phyloP scores from a whole-genome alignment of 2,329 filamentous ascomycete species.

The Ophiocordyceps robertsii region DNA sequence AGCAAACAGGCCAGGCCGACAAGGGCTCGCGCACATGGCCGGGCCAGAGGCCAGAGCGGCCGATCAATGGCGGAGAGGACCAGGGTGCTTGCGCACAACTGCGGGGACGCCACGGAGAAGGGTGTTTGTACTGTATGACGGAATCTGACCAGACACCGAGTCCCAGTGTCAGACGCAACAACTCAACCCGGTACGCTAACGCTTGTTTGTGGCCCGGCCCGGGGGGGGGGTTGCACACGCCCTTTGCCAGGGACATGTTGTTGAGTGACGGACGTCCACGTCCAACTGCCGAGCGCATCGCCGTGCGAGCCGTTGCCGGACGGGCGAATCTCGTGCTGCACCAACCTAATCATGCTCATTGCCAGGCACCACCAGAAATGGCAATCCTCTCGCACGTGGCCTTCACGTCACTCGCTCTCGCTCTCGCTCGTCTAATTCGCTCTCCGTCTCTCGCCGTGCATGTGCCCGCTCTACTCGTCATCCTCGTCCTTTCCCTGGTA shows the following conservation, averaged over 20 bases:
- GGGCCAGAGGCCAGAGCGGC: background rate
- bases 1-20: too few relatives aligned
- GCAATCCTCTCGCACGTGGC: background rate
- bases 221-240: background rate
- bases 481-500: constrained; percentile 47
- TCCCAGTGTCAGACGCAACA: background rate
- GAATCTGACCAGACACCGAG: background rate
- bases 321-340: background rate
- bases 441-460: background rate
- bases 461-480: constrained; percentile 14
- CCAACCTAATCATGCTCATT: background rate
- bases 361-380: background rate
- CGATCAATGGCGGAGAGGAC: background rate
- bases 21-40: background rate
- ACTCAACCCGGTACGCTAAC: background rate
- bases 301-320: background rate
- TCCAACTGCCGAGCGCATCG: background rate
- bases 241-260: background rate
- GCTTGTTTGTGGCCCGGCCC: background rate
- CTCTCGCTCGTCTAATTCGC: background rate
- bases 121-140: background rate
- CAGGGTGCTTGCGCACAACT: background rate
- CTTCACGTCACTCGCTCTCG: background rate
- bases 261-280: background rate
- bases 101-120: background rate